Percentiles rank a stretch among this genome's conserved stretches.
Conservation (phyloP, 1,284 basidiomycete species). For the Ustanciosporium gigantosporum region DNA sequence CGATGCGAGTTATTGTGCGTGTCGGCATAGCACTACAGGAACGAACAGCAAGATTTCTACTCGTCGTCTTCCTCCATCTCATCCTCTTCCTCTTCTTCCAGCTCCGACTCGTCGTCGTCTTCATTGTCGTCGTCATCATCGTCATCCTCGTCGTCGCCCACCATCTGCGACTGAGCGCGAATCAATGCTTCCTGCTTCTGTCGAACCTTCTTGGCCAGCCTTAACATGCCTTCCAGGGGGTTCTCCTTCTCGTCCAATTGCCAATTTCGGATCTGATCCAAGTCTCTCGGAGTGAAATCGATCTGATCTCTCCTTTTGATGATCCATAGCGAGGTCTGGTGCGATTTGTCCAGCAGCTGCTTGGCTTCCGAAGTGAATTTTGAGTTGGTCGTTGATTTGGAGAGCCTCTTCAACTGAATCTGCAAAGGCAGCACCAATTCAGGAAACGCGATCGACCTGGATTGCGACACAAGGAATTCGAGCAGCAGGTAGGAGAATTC, state of each 20-base stretch:
- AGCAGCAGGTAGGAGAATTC: constrained; percentile 78
- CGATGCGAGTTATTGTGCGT: no score
- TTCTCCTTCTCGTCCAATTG: constrained; percentile 40
- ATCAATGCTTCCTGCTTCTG: constrained; percentile 54
- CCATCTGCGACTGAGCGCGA: constrained; percentile 41
- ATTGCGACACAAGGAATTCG: constrained; percentile 71
- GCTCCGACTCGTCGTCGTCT: constrained; percentile 4
- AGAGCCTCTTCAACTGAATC: constrained; percentile 62
- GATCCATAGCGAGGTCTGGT: constrained; percentile 48
- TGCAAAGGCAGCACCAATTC: constrained; percentile 85
- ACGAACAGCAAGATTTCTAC: no score
- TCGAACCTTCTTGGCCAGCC: constrained; percentile 56
- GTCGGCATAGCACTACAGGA: no score
- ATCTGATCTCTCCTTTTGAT: constrained; percentile 41
- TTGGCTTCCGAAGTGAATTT: constrained; percentile 44
- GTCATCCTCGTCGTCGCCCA: constrained; percentile 34
- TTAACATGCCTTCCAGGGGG: constrained; percentile 50
- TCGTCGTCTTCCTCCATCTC: constrained; percentile 28
- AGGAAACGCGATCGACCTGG: constrained; percentile 75
- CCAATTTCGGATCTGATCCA: constrained; percentile 38
- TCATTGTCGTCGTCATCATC: constrained; percentile 29
- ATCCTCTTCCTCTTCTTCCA: constrained; percentile 22
- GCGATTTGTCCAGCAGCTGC: constrained; percentile 52
- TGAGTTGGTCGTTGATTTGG: constrained; percentile 46
- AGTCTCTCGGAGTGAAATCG: constrained; percentile 56